Percentiles rank a stretch among this genome's conserved stretches.
These are phyloP conservation scores for Anisodus acutangulus DNA, from an alignment of 257 asterid genomes.

Conservation along the genomic window DNA sequence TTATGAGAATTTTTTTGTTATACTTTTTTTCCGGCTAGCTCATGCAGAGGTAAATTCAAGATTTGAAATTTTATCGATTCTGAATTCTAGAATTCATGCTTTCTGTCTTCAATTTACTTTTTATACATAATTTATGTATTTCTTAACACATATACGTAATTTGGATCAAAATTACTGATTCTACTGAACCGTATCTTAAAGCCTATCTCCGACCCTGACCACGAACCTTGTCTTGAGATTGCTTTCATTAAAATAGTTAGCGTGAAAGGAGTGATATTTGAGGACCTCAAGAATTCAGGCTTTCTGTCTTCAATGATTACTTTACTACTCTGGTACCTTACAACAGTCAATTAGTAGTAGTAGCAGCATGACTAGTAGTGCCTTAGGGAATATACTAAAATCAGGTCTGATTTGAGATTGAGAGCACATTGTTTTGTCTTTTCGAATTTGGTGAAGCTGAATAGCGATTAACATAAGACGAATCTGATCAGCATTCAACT, in stretches of 20 bases:
- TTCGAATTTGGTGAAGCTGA: neutral
- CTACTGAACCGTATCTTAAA: no score
- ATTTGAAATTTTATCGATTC: neutral
- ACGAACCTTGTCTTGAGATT: neutral
- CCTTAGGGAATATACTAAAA: neutral
- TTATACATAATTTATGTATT: neutral
- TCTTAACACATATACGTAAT: no score
- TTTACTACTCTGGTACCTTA: conserved; percentile 6
- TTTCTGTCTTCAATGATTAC: conserved; percentile 5
- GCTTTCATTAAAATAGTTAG: neutral
- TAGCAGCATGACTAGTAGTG: neutral
- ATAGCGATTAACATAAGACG: neutral
- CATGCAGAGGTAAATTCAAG: neutral
- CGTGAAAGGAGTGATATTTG: neutral
- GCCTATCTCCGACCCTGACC: neutral
- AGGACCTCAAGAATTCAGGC: conserved; percentile 20
- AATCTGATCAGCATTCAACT: neutral
- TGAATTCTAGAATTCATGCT: neutral
- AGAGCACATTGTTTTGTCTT: neutral
- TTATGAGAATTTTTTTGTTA: neutral
- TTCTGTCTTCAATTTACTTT: neutral
- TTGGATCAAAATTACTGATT: no score
- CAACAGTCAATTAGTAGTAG: neutral
- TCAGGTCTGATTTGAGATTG: neutral
- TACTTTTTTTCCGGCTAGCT: neutral